Percentiles rank a stretch among this genome's conserved stretches.
phyloP scores from a whole-genome alignment of 2,329 filamentous ascomycete species.

The Thermomyces lanuginosus region DNA sequence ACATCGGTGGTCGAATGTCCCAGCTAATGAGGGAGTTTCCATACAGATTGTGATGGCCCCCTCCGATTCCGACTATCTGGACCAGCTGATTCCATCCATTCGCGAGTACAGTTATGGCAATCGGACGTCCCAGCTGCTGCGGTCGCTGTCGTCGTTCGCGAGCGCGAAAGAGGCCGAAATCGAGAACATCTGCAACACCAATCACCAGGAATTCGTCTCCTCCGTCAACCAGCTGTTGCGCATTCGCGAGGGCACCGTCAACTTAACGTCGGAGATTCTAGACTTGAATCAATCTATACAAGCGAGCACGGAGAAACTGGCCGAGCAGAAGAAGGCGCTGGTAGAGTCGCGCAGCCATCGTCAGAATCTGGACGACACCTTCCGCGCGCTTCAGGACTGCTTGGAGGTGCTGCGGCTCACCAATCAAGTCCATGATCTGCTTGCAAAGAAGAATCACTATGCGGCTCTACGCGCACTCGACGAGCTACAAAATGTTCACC shows the following conservation, averaged over 20 bases:
- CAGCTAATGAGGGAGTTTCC: slow-evolving; percentile 5
- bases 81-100: slow-evolving; percentile 84
- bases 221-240: slow-evolving; percentile 89
- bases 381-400: slow-evolving; percentile 74
- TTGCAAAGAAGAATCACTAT: slow-evolving; percentile 89
- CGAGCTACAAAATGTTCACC: slow-evolving; percentile 87
- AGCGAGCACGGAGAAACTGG: slow-evolving; percentile 80
- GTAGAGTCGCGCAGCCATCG: slow-evolving; percentile 84
- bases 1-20: slow-evolving; percentile 2
- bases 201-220: slow-evolving; percentile 89
- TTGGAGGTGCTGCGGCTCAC: slow-evolving; percentile 81
- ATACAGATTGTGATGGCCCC: slow-evolving; percentile 76
- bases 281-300: slow-evolving; percentile 90
- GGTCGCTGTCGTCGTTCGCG: slow-evolving; percentile 66
- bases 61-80: slow-evolving; percentile 83
- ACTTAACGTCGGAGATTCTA: slow-evolving; percentile 77
- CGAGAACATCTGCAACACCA: slow-evolving; percentile 82
- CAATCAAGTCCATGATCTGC: slow-evolving; percentile 83
- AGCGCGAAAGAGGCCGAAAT: slow-evolving; percentile 80
- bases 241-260: slow-evolving; percentile 78
- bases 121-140: slow-evolving; percentile 55
- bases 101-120: slow-evolving; percentile 72
- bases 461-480: slow-evolving; percentile 84
- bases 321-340: slow-evolving; percentile 82
- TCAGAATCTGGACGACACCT: slow-evolving; percentile 90